Percentiles rank a stretch among this genome's conserved stretches.
These are phyloP conservation scores for Penicillium chermesinum DNA, from an alignment of 495 filamentous ascomycete genomes.

Conservation along the genomic window DNA sequence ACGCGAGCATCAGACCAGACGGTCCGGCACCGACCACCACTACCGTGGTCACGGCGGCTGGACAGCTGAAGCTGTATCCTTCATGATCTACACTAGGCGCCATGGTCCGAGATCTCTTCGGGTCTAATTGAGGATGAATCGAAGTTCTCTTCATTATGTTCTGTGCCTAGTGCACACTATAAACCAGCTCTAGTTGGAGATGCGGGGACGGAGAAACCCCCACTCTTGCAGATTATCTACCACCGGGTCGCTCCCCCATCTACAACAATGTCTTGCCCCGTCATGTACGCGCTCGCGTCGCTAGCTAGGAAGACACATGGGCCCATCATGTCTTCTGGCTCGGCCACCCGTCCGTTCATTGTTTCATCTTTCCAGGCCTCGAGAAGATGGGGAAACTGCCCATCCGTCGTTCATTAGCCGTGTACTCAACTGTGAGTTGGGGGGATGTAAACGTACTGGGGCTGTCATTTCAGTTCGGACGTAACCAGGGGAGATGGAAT, in stretches of 20 bases:
- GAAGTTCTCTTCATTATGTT: not conserved
- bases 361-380: constrained; percentile 65
- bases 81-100: constrained; percentile 26
- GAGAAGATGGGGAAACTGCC: constrained; percentile 67
- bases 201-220: constrained; percentile 13
- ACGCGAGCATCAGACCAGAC: constrained; percentile 66
- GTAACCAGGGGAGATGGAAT: constrained; percentile 43
- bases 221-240: constrained; percentile 16
- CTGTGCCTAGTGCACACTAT: constrained; percentile 4
- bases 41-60: constrained; percentile 39
- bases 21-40: constrained; percentile 68
- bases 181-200: constrained; percentile 3
- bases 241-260: constrained; percentile 35
- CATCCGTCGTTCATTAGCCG: constrained; percentile 58
- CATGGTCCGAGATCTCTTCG: constrained; percentile 15
- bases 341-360: constrained; percentile 67
- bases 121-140: not conserved
- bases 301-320: constrained; percentile 77
- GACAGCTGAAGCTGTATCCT: constrained; percentile 13
- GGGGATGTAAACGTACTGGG: constrained; percentile 52
- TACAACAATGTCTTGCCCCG: constrained; percentile 65
- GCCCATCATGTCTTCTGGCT: constrained; percentile 75
- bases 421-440: not conserved
- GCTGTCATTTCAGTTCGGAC: constrained; percentile 43
- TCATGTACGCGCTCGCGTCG: constrained; percentile 75